These are phyloP conservation scores for Beverwykella pulmonaria DNA, from an alignment of 495 filamentous ascomycete species.

Conservation along the genomic window DNA sequence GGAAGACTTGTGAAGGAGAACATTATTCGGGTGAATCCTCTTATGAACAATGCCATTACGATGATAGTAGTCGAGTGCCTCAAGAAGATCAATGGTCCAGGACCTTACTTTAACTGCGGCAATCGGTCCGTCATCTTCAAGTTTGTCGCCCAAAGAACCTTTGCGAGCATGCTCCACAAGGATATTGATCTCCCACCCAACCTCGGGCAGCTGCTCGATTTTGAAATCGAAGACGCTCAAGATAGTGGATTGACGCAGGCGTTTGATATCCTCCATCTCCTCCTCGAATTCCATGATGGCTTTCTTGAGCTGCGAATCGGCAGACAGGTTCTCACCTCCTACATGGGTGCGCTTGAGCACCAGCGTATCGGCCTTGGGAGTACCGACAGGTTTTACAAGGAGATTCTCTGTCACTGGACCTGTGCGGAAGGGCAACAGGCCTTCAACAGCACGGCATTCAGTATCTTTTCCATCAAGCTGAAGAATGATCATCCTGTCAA, in stretches of 20 bases:
- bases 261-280: constrained; percentile 71
- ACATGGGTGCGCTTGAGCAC: constrained; percentile 71
- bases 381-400: constrained; percentile 37
- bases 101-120: constrained; percentile 71
- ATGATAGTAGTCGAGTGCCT: constrained; percentile 85
- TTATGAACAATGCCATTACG: constrained; percentile 79
- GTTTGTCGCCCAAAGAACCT: constrained; percentile 77
- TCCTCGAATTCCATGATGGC: constrained; percentile 66
- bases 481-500: constrained; percentile 67
- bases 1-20: constrained; percentile 66
- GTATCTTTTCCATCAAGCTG: constrained; percentile 21
- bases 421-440: constrained; percentile 18
- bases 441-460: constrained; percentile 33
- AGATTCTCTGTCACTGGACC: constrained; percentile 41
- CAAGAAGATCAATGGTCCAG: constrained; percentile 88
- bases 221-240: constrained; percentile 79
- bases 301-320: constrained; percentile 57
- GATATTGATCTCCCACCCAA: constrained; percentile 75
- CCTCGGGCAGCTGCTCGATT: constrained; percentile 51
- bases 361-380: constrained; percentile 54
- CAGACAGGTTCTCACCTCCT: constrained; percentile 56
- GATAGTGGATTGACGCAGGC: constrained; percentile 74
- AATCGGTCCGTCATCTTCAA: constrained; percentile 75
- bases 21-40: constrained; percentile 72
- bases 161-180: constrained; percentile 78